A percentile compares a stretch with the other conserved stretches of the same genome.
Evolutionary conservation across 2,329 filamentous ascomycete species (phyloP).

Genomic region (Neonectria magnoliae): DNA sequence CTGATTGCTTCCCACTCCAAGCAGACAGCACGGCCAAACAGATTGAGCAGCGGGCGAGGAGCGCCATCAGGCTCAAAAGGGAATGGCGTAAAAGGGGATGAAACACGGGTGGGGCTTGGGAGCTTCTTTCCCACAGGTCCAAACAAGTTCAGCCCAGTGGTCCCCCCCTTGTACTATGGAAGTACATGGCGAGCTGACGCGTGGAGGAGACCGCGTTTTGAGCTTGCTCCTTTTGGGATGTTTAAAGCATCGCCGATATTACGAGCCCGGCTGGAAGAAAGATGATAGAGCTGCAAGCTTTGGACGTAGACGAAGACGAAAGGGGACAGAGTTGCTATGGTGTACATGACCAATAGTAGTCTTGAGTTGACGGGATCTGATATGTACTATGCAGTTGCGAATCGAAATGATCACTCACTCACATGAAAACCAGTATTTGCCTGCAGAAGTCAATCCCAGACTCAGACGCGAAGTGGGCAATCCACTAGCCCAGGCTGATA

Average conservation of each 20-base stretch:
- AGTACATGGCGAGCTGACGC: constrained; percentile 15
- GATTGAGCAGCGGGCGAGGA: constrained; percentile 12
- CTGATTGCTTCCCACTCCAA: neutral
- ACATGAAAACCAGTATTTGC: neutral
- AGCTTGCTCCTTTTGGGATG: constrained; percentile 23
- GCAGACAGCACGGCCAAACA: neutral
- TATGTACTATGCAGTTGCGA: neutral
- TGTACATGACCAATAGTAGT: neutral
- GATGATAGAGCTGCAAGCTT: neutral
- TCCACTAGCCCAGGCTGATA: neutral
- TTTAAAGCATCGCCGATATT: constrained; percentile 18
- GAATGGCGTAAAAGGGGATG: constrained; percentile 34
- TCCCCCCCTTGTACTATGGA: constrained; percentile 10
- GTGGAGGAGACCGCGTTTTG: constrained; percentile 23
- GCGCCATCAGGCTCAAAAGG: constrained; percentile 14
- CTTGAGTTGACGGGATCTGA: neutral
- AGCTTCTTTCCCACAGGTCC: constrained; percentile 20
- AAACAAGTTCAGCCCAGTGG: neutral
- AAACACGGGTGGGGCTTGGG: constrained; percentile 37
- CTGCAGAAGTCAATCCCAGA: neutral
- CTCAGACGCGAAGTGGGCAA: neutral
- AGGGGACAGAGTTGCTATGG: neutral
- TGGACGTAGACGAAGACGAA: neutral
- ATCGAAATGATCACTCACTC: neutral
- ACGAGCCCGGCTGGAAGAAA: constrained; percentile 1